phyloP scores from a whole-genome alignment of 805 yeast species.

The Tetrapisispora fleetii region DNA sequence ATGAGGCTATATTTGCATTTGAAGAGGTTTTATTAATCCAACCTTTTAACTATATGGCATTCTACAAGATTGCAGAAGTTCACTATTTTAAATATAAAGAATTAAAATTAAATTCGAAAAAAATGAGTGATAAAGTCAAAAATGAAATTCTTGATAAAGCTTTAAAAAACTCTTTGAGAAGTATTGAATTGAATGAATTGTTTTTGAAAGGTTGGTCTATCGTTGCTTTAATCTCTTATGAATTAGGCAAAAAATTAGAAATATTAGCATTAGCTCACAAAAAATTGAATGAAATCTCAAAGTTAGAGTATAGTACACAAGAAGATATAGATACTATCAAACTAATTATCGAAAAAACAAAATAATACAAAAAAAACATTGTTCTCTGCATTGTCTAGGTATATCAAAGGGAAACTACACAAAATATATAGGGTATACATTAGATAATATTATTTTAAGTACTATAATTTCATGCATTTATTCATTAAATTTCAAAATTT shows the following conservation, averaged over 20 bases:
- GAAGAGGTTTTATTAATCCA: conserved; percentile 60
- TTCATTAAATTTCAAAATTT: conserved; percentile 16
- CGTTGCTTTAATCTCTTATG: conserved; percentile 33
- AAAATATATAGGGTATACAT: not conserved
- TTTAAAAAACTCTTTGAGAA: conserved; percentile 47
- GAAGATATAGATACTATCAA: conserved; percentile 34
- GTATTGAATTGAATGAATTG: conserved; percentile 67
- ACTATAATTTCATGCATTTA: not conserved
- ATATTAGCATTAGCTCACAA: conserved; percentile 31
- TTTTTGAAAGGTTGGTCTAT: conserved; percentile 72
- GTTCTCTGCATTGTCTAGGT: not conserved
- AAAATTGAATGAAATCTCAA: conserved; percentile 31
- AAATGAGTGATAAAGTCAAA: conserved; percentile 2
- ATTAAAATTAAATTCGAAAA: conserved; percentile 1
- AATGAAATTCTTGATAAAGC: conserved; percentile 13
- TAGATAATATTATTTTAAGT: not conserved
- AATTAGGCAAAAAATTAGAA: conserved; percentile 20
- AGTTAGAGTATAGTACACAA: conserved; percentile 15
- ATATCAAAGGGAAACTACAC: not conserved
- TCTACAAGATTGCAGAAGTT: conserved; percentile 21
- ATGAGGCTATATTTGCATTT: conserved; percentile 53
- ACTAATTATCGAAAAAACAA: conserved; percentile 14
- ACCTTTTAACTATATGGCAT: conserved; percentile 39
- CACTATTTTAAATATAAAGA: conserved; percentile 15
- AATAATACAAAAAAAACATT: not conserved